Evolutionary conservation across 106 monocot species (phyloP).

Genomic region (Acanthochlamys bracteata): DNA sequence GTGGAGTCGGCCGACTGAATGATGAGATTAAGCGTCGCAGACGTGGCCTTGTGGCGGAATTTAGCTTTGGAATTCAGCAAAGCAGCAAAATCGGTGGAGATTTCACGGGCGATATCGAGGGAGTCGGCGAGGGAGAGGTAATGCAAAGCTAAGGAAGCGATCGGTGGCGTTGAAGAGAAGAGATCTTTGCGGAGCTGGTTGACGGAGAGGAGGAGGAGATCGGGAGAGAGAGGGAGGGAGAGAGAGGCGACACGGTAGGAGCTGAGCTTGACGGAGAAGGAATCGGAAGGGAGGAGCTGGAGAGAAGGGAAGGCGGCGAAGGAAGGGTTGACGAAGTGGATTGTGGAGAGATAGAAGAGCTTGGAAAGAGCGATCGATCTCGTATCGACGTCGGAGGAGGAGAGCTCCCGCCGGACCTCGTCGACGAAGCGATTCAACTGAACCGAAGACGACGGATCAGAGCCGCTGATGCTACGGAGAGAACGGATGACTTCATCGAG

Average conservation of each 20-base stretch:
- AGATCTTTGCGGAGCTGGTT: slow-evolving; percentile 90
- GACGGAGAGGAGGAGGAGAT: slow-evolving; percentile 62
- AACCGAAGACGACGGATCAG: too few species aligned
- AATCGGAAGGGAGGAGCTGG: slow-evolving; percentile 62
- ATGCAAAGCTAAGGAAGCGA: slow-evolving; percentile 33
- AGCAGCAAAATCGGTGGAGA: slow-evolving; percentile 27
- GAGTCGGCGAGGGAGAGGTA: slow-evolving; percentile 39
- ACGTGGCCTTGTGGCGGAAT: slow-evolving; percentile 15
- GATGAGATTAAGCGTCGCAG: slow-evolving; percentile 25
- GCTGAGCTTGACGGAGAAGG: slow-evolving; percentile 35
- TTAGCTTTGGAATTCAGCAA: slow-evolving; percentile 23
- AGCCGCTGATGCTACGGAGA: too few species aligned
- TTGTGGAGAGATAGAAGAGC: slow-evolving; percentile 78
- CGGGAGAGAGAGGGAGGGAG: slow-evolving; percentile 48
- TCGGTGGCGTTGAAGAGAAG: slow-evolving; percentile 2
- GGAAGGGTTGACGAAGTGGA: slow-evolving; percentile 43
- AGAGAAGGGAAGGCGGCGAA: slow-evolving; percentile 57
- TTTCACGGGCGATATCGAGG: slow-evolving; percentile 35
- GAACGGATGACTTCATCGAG: too few species aligned
- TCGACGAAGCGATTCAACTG: too few species aligned
- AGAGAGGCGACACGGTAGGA: slow-evolving; percentile 64
- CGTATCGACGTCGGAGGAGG: too few species aligned
- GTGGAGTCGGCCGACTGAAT: slow-evolving; percentile 27
- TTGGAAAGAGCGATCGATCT: slow-evolving; percentile 28
- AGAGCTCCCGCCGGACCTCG: too few species aligned